Evolutionary conservation across 2,329 filamentous ascomycete species (phyloP).

Genomic region (Alternaria sp.): DNA sequence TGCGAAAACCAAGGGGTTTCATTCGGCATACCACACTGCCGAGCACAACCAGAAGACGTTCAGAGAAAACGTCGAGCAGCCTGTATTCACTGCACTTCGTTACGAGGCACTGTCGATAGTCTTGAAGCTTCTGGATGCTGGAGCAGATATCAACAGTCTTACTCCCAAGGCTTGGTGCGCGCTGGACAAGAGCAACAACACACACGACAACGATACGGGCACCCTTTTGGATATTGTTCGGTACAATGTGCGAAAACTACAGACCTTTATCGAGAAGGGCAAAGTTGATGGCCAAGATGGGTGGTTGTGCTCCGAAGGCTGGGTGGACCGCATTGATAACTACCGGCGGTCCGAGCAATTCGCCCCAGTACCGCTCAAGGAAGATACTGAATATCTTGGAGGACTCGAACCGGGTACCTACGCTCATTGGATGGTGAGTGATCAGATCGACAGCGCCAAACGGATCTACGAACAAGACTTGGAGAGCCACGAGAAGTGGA

Average conservation of each 20-base stretch:
- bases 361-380: conserved; percentile 36
- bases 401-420: conserved; percentile 64
- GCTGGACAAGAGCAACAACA: conserved; percentile 26
- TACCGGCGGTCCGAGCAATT: neutral
- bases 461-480: conserved; percentile 46
- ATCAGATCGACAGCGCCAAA: conserved; percentile 48
- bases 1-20: conserved; percentile 54
- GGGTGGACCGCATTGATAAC: neutral
- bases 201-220: conserved; percentile 50
- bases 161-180: conserved; percentile 48
- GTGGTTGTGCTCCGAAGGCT: neutral
- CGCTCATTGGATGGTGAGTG: conserved; percentile 60
- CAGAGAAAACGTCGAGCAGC: conserved; percentile 62
- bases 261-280: conserved; percentile 13
- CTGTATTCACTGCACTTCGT: conserved; percentile 67
- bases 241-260: conserved; percentile 53
- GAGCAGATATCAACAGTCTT: conserved; percentile 70
- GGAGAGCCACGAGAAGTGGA: conserved; percentile 35
- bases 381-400: conserved; percentile 60
- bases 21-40: conserved; percentile 32
- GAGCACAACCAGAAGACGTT: conserved; percentile 61
- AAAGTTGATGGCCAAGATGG: conserved; percentile 4
- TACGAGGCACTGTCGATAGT: conserved; percentile 61
- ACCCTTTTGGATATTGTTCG: conserved; percentile 68
- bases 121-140: conserved; percentile 65